A percentile compares a stretch with the other conserved stretches of the same genome.
Evolutionary conservation across 2,329 filamentous ascomycete species (phyloP).

Genomic region (Colletotrichum navitas): DNA sequence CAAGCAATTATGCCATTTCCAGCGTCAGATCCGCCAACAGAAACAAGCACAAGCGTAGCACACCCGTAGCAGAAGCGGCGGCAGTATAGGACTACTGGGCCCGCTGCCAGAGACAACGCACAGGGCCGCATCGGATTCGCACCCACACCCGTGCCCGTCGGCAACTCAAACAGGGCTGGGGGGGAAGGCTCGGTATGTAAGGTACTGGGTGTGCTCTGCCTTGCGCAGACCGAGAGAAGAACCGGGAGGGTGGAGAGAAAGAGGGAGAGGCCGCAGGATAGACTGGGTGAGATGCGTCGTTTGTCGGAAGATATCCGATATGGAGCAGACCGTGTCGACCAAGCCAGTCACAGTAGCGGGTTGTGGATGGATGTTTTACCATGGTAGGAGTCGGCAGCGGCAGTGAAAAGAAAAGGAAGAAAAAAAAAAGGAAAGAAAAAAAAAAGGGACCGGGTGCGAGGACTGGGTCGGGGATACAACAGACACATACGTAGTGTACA

Average conservation of each 20-base stretch:
- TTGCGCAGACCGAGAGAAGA: neutral
- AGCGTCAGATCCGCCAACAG: constrained; percentile 25
- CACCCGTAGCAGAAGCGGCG: constrained; percentile 3
- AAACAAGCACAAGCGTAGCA: constrained; percentile 11
- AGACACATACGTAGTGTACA: neutral
- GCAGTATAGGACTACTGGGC: constrained; percentile 7
- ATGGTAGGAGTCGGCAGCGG: constrained; percentile 22
- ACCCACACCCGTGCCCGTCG: neutral
- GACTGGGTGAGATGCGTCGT: constrained; percentile 1
- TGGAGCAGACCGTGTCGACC: constrained; percentile 12
- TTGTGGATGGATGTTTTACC: constrained; percentile 31
- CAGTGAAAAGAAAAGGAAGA: constrained; percentile 8
- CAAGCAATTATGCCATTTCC: constrained; percentile 26
- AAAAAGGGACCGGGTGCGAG: constrained; percentile 19
- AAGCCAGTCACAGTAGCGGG: constrained; percentile 22
- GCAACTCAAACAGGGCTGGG: constrained; percentile 4
- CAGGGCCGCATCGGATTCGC: neutral
- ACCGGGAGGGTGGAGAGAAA: neutral
- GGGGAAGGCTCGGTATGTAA: constrained; percentile 6
- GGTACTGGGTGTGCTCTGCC: constrained; percentile 9
- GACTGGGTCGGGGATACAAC: neutral
- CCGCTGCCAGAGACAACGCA: no score
- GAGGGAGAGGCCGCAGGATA: neutral
- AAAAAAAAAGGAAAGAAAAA: constrained; percentile 15
- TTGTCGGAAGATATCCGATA: constrained; percentile 29